These are phyloP conservation scores for Fraxinus dipetala DNA, from an alignment of 305 asterid species.

Conservation along the genomic window DNA sequence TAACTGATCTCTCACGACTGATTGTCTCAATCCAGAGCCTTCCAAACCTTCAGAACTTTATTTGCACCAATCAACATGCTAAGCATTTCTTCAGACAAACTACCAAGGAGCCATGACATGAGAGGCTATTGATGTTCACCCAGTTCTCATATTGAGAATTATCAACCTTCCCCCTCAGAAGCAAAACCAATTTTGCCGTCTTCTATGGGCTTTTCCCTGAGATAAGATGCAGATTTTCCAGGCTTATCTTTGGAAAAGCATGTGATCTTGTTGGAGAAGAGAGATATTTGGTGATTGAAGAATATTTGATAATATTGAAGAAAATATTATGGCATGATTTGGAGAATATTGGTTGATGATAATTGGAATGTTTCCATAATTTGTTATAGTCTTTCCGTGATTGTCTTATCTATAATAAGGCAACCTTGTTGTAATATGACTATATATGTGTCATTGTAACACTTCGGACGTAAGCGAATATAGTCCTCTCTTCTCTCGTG, in stretches of 20 bases:
- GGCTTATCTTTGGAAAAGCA: not conserved
- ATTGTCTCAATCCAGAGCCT: not conserved
- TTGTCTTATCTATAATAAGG: no score
- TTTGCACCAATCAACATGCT: not conserved
- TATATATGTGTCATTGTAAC: no score
- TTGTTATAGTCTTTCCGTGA: no score
- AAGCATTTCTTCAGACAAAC: not conserved
- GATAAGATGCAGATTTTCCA: not conserved
- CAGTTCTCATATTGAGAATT: not conserved
- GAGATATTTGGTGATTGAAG: no score
- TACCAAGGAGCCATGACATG: not conserved
- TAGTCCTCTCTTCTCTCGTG: no score
- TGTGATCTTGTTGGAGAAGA: not conserved
- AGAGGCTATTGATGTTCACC: not conserved
- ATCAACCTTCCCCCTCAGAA: not conserved
- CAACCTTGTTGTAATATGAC: no score
- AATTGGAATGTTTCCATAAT: no score
- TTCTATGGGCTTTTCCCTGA: not conserved
- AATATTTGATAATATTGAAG: no score
- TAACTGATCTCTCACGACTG: not conserved
- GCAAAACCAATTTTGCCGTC: not conserved
- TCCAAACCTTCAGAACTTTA: not conserved
- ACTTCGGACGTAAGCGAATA: no score
- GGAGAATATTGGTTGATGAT: no score
- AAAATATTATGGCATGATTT: no score